Conservation (phyloP, 1,284 basidiomycete species). For the Clitocybe nebularis region DNA sequence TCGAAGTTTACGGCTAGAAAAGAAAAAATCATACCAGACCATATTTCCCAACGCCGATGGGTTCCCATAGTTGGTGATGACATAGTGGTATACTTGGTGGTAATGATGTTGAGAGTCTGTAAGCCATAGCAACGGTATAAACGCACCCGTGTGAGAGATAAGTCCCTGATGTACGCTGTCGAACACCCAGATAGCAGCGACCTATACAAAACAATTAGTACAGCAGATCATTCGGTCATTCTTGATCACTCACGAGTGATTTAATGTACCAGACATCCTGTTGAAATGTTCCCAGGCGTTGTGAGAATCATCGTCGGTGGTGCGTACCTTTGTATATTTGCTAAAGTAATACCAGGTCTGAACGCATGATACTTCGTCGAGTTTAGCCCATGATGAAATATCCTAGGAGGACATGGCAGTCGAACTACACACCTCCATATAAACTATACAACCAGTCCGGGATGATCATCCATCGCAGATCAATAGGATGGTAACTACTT, state of each 20-base stretch:
- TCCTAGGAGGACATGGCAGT: background rate
- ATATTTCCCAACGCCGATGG: constrained; percentile 32
- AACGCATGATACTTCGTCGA: constrained; percentile 48
- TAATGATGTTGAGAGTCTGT: background rate
- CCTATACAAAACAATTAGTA: constrained; percentile 18
- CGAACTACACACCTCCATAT: constrained; percentile 39
- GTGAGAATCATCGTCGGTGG: background rate
- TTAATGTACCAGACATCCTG: constrained; percentile 49
- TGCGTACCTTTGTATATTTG: constrained; percentile 36
- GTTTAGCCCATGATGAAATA: background rate
- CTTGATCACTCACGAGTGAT: constrained; percentile 31
- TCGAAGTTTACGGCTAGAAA: no score
- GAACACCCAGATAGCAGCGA: constrained; percentile 40
- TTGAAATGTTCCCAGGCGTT: background rate
- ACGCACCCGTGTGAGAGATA: constrained; percentile 48
- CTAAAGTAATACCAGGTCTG: constrained; percentile 53
- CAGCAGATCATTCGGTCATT: background rate
- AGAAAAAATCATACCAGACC: constrained; percentile 44
- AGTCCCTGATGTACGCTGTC: constrained; percentile 48
- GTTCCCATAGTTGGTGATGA: constrained; percentile 48
- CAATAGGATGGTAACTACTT: constrained; percentile 17
- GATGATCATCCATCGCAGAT: no score
- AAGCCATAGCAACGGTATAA: constrained; percentile 1
- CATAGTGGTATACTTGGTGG: constrained; percentile 44
- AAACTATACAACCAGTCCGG: no score